Evolutionary conservation across 164 flowering plant genomes (phyloP).

Genomic region (Annona squamosa): DNA sequence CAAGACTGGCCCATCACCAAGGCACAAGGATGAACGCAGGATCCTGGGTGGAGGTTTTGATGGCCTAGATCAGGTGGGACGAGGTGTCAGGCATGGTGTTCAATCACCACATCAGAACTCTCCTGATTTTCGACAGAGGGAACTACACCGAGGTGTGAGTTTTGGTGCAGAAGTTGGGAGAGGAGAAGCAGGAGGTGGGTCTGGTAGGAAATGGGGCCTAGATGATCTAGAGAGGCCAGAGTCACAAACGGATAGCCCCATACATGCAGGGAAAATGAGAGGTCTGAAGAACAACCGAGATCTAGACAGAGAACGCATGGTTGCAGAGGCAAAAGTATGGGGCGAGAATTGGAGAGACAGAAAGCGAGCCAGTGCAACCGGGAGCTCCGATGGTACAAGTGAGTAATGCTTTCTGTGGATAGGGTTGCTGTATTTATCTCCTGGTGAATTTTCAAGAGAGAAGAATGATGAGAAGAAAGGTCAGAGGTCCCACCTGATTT

Average conservation of each 20-base stretch:
- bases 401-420: constrained; percentile 18
- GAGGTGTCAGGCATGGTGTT: constrained; percentile 33
- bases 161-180: constrained; percentile 22
- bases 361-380: constrained; percentile 26
- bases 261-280: constrained; percentile 37
- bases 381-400: constrained; percentile 60
- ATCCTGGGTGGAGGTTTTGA: constrained; percentile 36
- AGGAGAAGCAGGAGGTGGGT: constrained; percentile 15
- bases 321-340: constrained; percentile 13
- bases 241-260: constrained; percentile 38
- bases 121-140: constrained; percentile 56
- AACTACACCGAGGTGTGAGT: constrained; percentile 31
- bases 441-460: background rate
- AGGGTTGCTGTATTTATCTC: background rate
- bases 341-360: constrained; percentile 12
- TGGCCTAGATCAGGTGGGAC: constrained; percentile 31
- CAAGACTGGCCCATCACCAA: constrained; percentile 50
- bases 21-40: constrained; percentile 43
- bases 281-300: constrained; percentile 22
- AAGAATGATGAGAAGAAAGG: background rate
- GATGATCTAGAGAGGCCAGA: constrained; percentile 7
- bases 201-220: constrained; percentile 14
- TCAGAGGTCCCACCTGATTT: background rate
- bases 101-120: constrained; percentile 58
- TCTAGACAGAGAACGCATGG: constrained; percentile 10